A percentile compares a stretch with the other conserved stretches of the same genome.
Conservation (phyloP, 1,284 basidiomycete species). For the Cryptococcus sp. region DNA sequence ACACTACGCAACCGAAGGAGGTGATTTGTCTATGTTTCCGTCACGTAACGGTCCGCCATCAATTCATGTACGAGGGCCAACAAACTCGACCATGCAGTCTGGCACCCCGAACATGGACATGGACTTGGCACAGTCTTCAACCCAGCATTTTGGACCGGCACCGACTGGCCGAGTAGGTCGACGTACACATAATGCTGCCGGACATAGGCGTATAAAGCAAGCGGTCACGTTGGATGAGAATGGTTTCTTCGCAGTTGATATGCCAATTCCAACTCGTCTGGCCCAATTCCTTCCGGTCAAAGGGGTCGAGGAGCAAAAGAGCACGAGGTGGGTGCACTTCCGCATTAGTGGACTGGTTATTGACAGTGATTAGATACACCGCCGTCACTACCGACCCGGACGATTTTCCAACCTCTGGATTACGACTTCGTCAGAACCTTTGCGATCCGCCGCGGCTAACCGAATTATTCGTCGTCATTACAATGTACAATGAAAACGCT, state of each 20-base stretch:
- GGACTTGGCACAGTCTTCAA: conserved; percentile 46
- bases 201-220: conserved; percentile 52
- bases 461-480: conserved; percentile 92
- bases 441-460: conserved; percentile 69
- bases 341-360: not conserved
- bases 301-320: conserved; percentile 79
- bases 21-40: conserved; percentile 27
- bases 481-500: conserved; percentile 97
- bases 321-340: conserved; percentile 64
- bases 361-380: conserved; percentile 58
- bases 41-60: conserved; percentile 13
- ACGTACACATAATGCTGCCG: conserved; percentile 62
- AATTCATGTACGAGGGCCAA: conserved; percentile 20
- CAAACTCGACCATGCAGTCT: not conserved
- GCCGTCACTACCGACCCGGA: conserved; percentile 93
- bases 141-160: conserved; percentile 83
- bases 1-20: conserved; percentile 15
- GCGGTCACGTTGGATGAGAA: conserved; percentile 58
- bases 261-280: conserved; percentile 80
- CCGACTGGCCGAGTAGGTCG: conserved; percentile 74
- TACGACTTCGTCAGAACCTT: conserved; percentile 82
- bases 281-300: conserved; percentile 70
- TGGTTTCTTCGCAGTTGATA: conserved; percentile 82
- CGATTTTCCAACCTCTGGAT: conserved; percentile 79
- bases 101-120: conserved; percentile 9